Evolutionary conservation across 768 basidiomycete species (phyloP), one percentile per base, ranked within the genome.

Genomic region (Lactarius hengduanensis): DNA sequence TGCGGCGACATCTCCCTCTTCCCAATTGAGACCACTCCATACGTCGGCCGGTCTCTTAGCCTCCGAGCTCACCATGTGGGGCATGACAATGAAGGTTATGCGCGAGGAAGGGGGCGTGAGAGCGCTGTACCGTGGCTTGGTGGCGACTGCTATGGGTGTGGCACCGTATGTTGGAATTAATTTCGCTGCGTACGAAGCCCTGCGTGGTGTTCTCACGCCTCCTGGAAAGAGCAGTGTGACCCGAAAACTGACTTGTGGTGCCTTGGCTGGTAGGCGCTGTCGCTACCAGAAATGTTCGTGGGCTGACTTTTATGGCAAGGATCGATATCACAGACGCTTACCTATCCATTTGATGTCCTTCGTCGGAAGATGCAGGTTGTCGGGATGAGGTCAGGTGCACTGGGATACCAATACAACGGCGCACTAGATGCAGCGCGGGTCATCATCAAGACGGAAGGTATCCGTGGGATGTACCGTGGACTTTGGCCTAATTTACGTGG

Each of bases 351-450:
- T 72, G 96, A 99, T 75, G 92, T 98, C 6, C 77, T 98, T 65
- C 83, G 96, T 57, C 84, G 96, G 67, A 96, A 98, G 81, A 94
- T 98, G 90, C 96, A 98, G 76, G 92, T 96, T 66, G 83, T 86
- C 6, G 93, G 93, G 15, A 89, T 95, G 59, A 40, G 62, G 87
- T 77, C 83, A 71, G 79, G 82, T 32, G 74, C 77, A 15, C 74
- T 85, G 67, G 82, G 83, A 56, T 79, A 86, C 71, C 86, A 87
- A 76, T 96, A 94, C 77, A 86, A 78, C 53, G 91, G 92, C 10
- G 95, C 94, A 7, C 65, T 93, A 40, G 89, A 95, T 75, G 94
- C 92, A 10, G 76, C 95, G 70, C 76, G 74, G 64, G 82, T 82
- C 60, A 93, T 93, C 57, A 50, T 94, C 18, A 83, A 79, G 43